phyloP scores from a whole-genome alignment of 768 basidiomycete species.

The Rossbeevera mucosa region DNA sequence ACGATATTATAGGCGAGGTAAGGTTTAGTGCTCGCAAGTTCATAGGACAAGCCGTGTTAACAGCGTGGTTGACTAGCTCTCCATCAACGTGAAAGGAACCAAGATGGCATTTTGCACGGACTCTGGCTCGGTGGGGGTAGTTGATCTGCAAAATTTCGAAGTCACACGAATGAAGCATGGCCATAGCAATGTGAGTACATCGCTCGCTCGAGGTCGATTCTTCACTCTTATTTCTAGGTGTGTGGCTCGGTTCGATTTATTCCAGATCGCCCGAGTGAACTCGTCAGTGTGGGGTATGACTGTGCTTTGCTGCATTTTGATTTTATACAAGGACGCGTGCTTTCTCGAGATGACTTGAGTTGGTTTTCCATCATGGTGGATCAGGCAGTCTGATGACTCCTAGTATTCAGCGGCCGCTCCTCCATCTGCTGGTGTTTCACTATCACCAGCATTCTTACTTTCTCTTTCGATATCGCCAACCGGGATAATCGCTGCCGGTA shows the following conservation, averaged over 20 bases:
- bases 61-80: slow-evolving; percentile 49
- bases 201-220: background rate
- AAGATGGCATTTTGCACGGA: slow-evolving; percentile 66
- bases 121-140: slow-evolving; percentile 59
- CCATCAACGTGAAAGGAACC: slow-evolving; percentile 49
- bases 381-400: background rate
- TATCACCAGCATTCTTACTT: slow-evolving; percentile 74
- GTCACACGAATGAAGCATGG: slow-evolving; percentile 55
- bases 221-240: slow-evolving; percentile 42
- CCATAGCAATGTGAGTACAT: slow-evolving; percentile 55
- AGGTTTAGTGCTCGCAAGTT: background rate
- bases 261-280: slow-evolving; percentile 62
- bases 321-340: slow-evolving; percentile 45
- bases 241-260: slow-evolving; percentile 69
- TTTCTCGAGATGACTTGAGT: slow-evolving; percentile 63
- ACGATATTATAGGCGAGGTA: slow-evolving; percentile 70
- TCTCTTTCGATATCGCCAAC: slow-evolving; percentile 53
- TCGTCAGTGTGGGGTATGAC: slow-evolving; percentile 79
- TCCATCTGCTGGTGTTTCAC: slow-evolving; percentile 44
- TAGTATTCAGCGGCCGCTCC: slow-evolving; percentile 33
- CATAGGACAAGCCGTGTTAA: slow-evolving; percentile 24
- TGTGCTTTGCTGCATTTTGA: slow-evolving; percentile 65
- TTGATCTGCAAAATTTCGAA: slow-evolving; percentile 50
- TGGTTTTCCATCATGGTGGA: slow-evolving; percentile 8
- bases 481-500: slow-evolving; percentile 64